A percentile compares a stretch with the other conserved stretches of the same genome.
Evolutionary conservation across 2,329 filamentous ascomycete genomes (phyloP).

Genomic region (Stemphylium lycopersici): DNA sequence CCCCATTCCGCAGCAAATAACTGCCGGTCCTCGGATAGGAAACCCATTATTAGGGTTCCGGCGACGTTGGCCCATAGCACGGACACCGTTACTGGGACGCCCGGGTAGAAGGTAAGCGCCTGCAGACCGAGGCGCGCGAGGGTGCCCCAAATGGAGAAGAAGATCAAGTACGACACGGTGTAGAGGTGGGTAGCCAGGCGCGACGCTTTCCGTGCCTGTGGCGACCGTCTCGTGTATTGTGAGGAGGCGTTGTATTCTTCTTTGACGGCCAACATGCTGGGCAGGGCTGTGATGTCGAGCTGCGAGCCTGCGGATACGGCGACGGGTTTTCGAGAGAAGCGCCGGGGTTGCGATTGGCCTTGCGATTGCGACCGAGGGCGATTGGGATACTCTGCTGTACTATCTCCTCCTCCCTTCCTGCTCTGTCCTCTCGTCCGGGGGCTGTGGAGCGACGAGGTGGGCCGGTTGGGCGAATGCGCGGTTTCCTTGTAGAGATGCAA

Average conservation of each 20-base stretch:
- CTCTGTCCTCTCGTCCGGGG: constrained; percentile 10
- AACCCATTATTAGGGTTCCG: constrained; percentile 84
- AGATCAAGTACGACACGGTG: constrained; percentile 78
- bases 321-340: no score
- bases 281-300: constrained; percentile 39
- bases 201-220: constrained; percentile 27
- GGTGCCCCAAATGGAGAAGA: constrained; percentile 86
- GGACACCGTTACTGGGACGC: constrained; percentile 73
- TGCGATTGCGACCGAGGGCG: constrained; percentile 4
- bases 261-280: constrained; percentile 22
- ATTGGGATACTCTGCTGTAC: not conserved
- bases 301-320: constrained; percentile 10
- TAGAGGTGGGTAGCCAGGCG: constrained; percentile 54
- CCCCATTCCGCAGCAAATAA: constrained; percentile 76
- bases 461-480: constrained; percentile 11
- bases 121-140: constrained; percentile 81
- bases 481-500: constrained; percentile 12
- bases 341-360: not conserved
- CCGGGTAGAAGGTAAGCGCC: constrained; percentile 78
- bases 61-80: constrained; percentile 88
- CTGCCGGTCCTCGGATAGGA: constrained; percentile 77
- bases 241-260: constrained; percentile 12
- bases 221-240: constrained; percentile 19
- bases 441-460: not conserved
- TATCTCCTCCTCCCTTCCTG: not conserved